phyloP scores from a whole-genome alignment of 371 early-diverging fungal species.

The Zopfochytrium polystomum region DNA sequence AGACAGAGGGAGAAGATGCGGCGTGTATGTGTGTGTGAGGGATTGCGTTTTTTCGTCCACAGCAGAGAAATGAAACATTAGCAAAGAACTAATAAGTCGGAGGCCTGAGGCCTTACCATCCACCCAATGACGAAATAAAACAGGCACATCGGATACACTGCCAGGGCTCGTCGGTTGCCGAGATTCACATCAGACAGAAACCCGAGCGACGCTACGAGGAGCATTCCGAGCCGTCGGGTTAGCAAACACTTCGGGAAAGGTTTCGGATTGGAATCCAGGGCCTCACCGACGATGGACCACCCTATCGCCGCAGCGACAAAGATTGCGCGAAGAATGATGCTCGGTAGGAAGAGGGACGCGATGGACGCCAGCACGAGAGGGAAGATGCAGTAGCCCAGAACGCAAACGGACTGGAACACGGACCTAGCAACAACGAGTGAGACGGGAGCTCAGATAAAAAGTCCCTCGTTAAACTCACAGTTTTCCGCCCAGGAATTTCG shows the following conservation, averaged over 20 bases:
- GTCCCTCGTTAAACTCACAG: conserved; percentile 63
- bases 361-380: conserved; percentile 80
- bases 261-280: not conserved
- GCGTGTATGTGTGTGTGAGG: no score
- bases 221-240: not conserved
- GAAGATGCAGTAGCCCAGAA: conserved; percentile 93
- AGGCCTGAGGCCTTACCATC: no score
- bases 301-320: conserved; percentile 68
- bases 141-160: conserved; percentile 86
- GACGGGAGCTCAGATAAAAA: not conserved
- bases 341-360: conserved; percentile 61
- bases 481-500: conserved; percentile 85
- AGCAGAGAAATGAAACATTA: no score
- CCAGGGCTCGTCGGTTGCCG: conserved; percentile 76
- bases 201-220: conserved; percentile 71
- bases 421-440: conserved; percentile 51
- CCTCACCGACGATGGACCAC: conserved; percentile 79
- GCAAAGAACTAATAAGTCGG: no score
- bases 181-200: conserved; percentile 82
- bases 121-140: conserved; percentile 91
- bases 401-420: conserved; percentile 92
- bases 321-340: conserved; percentile 66
- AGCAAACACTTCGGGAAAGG: not conserved
- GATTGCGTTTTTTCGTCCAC: no score
- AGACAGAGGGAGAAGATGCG: no score